Evolutionary conservation across 2,329 filamentous ascomycete species (phyloP).

Genomic region (Aspergillus sp.): DNA sequence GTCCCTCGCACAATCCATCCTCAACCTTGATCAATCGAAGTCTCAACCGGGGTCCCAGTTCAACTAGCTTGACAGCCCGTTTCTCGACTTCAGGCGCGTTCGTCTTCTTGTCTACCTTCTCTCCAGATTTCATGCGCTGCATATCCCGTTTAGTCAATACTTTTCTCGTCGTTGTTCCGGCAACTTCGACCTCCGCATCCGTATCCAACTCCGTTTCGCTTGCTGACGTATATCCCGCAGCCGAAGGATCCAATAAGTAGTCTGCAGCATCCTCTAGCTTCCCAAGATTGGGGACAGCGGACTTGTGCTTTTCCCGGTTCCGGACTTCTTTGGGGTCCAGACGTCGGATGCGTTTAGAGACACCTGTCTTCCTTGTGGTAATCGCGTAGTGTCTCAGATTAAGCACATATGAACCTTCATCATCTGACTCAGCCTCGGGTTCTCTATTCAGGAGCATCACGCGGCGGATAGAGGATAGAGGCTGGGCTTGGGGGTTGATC

Average conservation of each 20-base stretch:
- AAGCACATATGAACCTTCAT: constrained; percentile 71
- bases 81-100: constrained; percentile 65
- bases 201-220: constrained; percentile 92
- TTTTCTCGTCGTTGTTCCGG: constrained; percentile 56
- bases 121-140: constrained; percentile 46
- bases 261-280: constrained; percentile 92
- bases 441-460: constrained; percentile 90
- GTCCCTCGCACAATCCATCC: constrained; percentile 85
- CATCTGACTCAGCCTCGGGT: constrained; percentile 38
- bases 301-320: constrained; percentile 64
- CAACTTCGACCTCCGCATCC: constrained; percentile 90
- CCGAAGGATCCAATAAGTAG: constrained; percentile 78
- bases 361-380: constrained; percentile 78
- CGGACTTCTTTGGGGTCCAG: constrained; percentile 84
- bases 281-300: constrained; percentile 78
- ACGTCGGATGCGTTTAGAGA: constrained; percentile 79
- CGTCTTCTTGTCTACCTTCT: constrained; percentile 46
- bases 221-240: constrained; percentile 86
- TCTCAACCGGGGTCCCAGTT: constrained; percentile 86
- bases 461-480: constrained; percentile 86
- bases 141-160: constrained; percentile 53
- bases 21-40: constrained; percentile 93
- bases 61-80: constrained; percentile 85
- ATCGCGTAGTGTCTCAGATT: constrained; percentile 95
- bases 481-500: constrained; percentile 87